phyloP scores from a whole-genome alignment of 495 filamentous ascomycete species.

The Aspergillus biplanus region DNA sequence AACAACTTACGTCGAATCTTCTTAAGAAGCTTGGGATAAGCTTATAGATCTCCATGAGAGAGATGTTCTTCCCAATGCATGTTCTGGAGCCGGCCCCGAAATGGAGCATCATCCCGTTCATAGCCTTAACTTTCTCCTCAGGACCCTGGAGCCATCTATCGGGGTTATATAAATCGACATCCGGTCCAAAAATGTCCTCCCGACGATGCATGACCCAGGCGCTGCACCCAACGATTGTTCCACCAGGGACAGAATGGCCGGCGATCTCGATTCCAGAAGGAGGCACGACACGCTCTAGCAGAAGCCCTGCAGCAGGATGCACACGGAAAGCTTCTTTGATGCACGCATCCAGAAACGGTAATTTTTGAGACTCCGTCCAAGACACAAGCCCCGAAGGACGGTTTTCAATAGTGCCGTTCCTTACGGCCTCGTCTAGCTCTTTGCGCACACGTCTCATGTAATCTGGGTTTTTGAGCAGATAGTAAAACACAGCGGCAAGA shows the following conservation, averaged over 20 bases:
- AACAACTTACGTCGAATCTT: conserved; percentile 59
- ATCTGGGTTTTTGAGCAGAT: conserved; percentile 56
- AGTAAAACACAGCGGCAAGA: conserved; percentile 66
- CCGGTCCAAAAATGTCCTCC: conserved; percentile 60
- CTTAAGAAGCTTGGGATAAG: conserved; percentile 71
- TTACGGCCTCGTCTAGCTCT: conserved; percentile 59
- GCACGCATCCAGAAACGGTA: conserved; percentile 67
- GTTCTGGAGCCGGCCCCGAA: conserved; percentile 67
- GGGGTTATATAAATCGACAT: conserved; percentile 59
- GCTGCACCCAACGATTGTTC: conserved; percentile 63
- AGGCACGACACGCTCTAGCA: conserved; percentile 55
- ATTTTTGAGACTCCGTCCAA: conserved; percentile 59
- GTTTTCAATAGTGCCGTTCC: conserved; percentile 52
- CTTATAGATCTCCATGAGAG: conserved; percentile 79
- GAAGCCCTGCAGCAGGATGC: conserved; percentile 61
- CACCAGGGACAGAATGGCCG: conserved; percentile 58
- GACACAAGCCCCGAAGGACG: conserved; percentile 58
- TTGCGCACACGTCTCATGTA: conserved; percentile 46
- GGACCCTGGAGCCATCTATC: conserved; percentile 59
- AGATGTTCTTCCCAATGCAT: conserved; percentile 77
- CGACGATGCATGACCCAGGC: conserved; percentile 63
- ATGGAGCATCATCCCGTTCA: conserved; percentile 64
- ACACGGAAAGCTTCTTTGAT: conserved; percentile 71
- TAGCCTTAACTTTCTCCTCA: conserved; percentile 51
- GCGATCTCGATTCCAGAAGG: conserved; percentile 39